phyloP scores from a whole-genome alignment of 1,284 basidiomycete genomes.

The Cutaneotrichosporon spelunceum region DNA sequence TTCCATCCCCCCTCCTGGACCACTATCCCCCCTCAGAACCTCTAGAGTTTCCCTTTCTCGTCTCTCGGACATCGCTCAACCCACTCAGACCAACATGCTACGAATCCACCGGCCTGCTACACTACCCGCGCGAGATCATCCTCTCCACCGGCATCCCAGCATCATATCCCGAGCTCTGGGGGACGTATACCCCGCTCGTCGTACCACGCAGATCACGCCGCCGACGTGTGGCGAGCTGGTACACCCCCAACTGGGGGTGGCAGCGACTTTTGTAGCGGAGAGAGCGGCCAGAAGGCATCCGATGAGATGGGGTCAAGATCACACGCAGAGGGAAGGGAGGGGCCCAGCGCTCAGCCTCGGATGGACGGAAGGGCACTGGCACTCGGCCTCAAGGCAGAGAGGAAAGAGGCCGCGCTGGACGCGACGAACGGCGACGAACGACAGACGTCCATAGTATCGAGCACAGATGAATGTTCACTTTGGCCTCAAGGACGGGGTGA shows the following conservation, averaged over 20 bases:
- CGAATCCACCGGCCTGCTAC: slow-evolving; percentile 1
- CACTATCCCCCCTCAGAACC: too few relatives aligned
- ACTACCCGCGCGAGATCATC: slow-evolving; percentile 5
- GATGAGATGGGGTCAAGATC: too few relatives aligned
- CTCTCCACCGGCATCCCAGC: slow-evolving; percentile 1
- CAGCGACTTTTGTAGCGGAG: neutral
- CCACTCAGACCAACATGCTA: slow-evolving; percentile 3
- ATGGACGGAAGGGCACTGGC: too few relatives aligned
- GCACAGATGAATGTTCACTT: neutral
- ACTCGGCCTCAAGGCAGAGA: too few relatives aligned
- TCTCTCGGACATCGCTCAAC: too few relatives aligned
- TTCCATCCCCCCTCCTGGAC: too few relatives aligned
- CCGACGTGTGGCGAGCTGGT: slow-evolving; percentile 3
- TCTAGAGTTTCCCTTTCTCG: too few relatives aligned
- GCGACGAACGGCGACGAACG: neutral
- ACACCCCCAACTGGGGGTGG: slow-evolving; percentile 3
- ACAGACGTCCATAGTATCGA: neutral
- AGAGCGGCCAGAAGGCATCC: too few relatives aligned
- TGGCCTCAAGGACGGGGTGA: too few relatives aligned
- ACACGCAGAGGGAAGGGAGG: neutral
- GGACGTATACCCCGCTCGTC: neutral
- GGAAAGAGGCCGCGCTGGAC: neutral
- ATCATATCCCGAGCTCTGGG: slow-evolving; percentile 1
- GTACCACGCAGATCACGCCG: neutral
- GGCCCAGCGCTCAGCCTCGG: too few relatives aligned